Conservation (phyloP, 768 basidiomycete species). For the Trametes cingulata region DNA sequence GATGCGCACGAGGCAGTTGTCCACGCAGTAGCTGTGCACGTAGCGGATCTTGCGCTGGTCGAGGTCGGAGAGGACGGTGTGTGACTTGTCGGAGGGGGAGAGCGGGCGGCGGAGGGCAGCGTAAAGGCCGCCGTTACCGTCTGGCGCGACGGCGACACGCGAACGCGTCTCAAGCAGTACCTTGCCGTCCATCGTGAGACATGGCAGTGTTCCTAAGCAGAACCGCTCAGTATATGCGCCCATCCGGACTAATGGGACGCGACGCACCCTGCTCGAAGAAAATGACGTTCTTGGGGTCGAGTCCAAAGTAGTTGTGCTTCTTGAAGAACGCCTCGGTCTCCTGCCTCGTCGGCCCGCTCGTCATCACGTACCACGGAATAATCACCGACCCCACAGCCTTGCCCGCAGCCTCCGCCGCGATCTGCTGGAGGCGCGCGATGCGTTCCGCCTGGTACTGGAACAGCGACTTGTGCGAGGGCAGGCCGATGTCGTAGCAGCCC, state of each 20-base stretch:
- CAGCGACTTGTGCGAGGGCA: slow-evolving; percentile 90
- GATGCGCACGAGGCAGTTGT: slow-evolving; percentile 97
- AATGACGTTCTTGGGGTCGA: slow-evolving; percentile 76
- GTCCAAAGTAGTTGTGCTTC: slow-evolving; percentile 77
- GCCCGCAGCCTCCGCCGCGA: slow-evolving; percentile 60
- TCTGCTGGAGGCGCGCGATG: slow-evolving; percentile 76
- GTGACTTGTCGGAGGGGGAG: slow-evolving; percentile 54
- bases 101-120: slow-evolving; percentile 85
- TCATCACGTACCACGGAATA: slow-evolving; percentile 99
- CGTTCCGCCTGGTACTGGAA: slow-evolving; percentile 99
- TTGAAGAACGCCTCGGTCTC: slow-evolving; percentile 87
- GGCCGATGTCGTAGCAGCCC: slow-evolving; percentile 96
- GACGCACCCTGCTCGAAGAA: slow-evolving; percentile 93
- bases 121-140: slow-evolving; percentile 97
- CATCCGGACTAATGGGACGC: background rate
- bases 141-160: slow-evolving; percentile 90
- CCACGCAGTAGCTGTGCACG: slow-evolving; percentile 95
- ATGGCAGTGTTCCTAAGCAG: slow-evolving; percentile 84
- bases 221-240: background rate
- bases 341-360: slow-evolving; percentile 89
- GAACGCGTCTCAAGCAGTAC: slow-evolving; percentile 81
- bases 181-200: slow-evolving; percentile 92
- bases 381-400: slow-evolving; percentile 62
- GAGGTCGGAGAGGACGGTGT: slow-evolving; percentile 85
- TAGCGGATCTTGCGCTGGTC: slow-evolving; percentile 74